These are phyloP conservation scores for Cardamine resedifolia DNA, from an alignment of 345 rosid species.

Conservation along the genomic window DNA sequence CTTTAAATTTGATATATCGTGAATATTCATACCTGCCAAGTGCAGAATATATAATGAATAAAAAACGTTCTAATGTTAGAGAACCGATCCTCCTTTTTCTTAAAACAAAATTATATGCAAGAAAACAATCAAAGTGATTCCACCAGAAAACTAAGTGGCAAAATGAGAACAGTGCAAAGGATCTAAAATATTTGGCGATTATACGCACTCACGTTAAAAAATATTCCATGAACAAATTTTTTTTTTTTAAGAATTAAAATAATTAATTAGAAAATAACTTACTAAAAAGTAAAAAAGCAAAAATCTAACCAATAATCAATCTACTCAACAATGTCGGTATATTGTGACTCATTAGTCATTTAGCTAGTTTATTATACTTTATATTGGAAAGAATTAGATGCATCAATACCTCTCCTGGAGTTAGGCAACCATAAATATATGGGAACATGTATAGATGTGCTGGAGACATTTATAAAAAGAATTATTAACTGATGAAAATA, in stretches of 20 bases:
- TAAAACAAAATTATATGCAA: constrained; percentile 22
- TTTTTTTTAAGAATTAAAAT: background rate
- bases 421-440: constrained; percentile 18
- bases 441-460: background rate
- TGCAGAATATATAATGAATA: constrained; percentile 20
- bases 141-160: constrained; percentile 35
- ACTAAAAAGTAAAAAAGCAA: constrained; percentile 5
- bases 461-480: background rate
- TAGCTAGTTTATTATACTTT: constrained; percentile 2
- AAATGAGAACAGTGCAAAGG: constrained; percentile 22
- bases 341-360: constrained; percentile 33
- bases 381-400: constrained; percentile 6
- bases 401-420: constrained; percentile 26
- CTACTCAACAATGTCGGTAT: constrained; percentile 26
- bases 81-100: background rate
- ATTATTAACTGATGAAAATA: background rate
- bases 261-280: constrained; percentile 1
- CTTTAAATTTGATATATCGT: background rate
- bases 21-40: constrained; percentile 2
- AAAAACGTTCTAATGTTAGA: constrained; percentile 6
- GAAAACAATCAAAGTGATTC: constrained; percentile 27
- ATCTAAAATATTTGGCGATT: constrained; percentile 32
- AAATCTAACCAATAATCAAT: constrained; percentile 29
- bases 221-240: constrained; percentile 31
- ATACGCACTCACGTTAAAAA: constrained; percentile 33